Conservation (phyloP, 23 red algal species). For the Rhodosorus marinus region DNA sequence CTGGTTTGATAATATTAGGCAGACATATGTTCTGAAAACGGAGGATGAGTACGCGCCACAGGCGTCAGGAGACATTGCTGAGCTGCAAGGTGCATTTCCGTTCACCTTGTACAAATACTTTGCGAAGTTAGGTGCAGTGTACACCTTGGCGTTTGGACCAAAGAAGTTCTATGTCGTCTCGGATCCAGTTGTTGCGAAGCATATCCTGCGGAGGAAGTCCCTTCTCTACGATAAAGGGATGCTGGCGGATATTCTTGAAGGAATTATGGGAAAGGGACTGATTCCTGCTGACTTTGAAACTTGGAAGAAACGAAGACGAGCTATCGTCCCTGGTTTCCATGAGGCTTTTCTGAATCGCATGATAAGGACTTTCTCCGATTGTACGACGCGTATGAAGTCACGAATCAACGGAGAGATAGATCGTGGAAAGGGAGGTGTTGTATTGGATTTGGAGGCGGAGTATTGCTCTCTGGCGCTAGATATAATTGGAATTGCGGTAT, state of each 20-base stretch:
- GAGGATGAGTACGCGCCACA: conserved; percentile 13
- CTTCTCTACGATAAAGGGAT: conserved; percentile 58
- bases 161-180: conserved; percentile 55
- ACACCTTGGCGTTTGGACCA: conserved; percentile 55
- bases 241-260: conserved; percentile 48
- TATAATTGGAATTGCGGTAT: conserved; percentile 56
- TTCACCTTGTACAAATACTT: conserved; percentile 41
- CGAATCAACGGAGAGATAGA: conserved; percentile 31
- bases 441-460: conserved; percentile 56
- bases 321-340: conserved; percentile 53
- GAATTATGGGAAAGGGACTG: conserved; percentile 69
- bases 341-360: conserved; percentile 24
- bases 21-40: conserved; percentile 16
- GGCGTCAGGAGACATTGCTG: conserved; percentile 20
- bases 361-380: conserved; percentile 32
- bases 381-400: conserved; percentile 7
- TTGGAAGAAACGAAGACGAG: conserved; percentile 55
- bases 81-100: conserved; percentile 20
- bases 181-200: conserved; percentile 34
- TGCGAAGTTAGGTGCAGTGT: conserved; percentile 22
- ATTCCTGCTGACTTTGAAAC: conserved; percentile 73
- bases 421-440: neutral
- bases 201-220: conserved; percentile 18
- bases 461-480: conserved; percentile 42
- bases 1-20: conserved; percentile 38